Percentiles rank a stretch among this genome's conserved stretches.
phyloP scores from a whole-genome alignment of 1,284 basidiomycete species.

The Melampsora americana region DNA sequence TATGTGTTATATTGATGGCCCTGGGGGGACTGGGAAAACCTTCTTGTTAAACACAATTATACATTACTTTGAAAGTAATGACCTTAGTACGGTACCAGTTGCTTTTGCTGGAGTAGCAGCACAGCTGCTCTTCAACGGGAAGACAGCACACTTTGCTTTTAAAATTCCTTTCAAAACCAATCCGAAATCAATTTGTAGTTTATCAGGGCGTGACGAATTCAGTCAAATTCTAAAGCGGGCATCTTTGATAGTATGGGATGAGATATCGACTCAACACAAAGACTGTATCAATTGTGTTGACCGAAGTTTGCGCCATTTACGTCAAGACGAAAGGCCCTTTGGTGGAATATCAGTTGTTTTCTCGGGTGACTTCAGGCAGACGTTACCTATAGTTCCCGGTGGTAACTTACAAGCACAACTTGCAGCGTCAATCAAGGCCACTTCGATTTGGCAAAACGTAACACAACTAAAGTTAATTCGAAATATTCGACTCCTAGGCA shows the following conservation, averaged over 20 bases:
- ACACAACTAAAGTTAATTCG: no score
- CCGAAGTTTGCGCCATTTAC: neutral
- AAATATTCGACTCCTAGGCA: no score
- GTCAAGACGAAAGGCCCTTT: neutral
- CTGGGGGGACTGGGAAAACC: constrained; percentile 60
- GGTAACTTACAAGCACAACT: neutral
- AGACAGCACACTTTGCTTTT: constrained; percentile 58
- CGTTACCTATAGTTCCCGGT: constrained; percentile 1
- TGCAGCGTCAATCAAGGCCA: neutral
- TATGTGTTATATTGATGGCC: constrained; percentile 59
- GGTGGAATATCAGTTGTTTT: constrained; percentile 15
- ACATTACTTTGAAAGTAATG: constrained; percentile 47
- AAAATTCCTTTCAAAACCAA: constrained; percentile 55
- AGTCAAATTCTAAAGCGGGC: neutral
- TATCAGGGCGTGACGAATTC: neutral
- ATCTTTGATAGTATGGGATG: constrained; percentile 32
- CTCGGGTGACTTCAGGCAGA: constrained; percentile 15
- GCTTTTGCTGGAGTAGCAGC: constrained; percentile 58
- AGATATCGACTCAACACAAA: constrained; percentile 18
- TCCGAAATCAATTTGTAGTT: neutral
- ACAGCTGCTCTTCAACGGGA: constrained; percentile 56
- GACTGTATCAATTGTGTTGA: constrained; percentile 23
- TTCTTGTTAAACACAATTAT: constrained; percentile 58
- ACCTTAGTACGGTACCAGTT: constrained; percentile 53
- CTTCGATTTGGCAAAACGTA: neutral